These are phyloP conservation scores for Ceratocystis lukuohia DNA, from an alignment of 2,329 filamentous ascomycete genomes.

Conservation along the genomic window DNA sequence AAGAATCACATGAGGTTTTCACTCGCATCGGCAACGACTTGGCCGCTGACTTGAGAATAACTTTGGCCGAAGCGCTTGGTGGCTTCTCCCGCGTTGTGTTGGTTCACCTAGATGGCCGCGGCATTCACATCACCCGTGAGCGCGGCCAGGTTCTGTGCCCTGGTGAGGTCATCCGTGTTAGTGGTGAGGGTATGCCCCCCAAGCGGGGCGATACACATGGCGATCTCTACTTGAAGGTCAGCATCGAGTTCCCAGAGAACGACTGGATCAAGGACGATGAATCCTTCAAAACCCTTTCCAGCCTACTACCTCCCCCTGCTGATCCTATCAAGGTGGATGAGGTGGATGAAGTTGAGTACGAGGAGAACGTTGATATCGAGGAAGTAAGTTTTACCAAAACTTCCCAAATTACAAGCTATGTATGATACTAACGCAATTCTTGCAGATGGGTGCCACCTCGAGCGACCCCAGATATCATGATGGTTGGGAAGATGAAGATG, in stretches of 20 bases:
- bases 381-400: slow-evolving; percentile 37
- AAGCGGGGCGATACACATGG: slow-evolving; percentile 76
- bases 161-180: slow-evolving; percentile 70
- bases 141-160: slow-evolving; percentile 73
- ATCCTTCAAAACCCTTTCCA: slow-evolving; percentile 54
- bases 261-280: slow-evolving; percentile 67
- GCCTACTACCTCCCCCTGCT: slow-evolving; percentile 56
- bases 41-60: slow-evolving; percentile 66
- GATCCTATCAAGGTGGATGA: slow-evolving; percentile 55
- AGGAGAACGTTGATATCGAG: slow-evolving; percentile 71
- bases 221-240: slow-evolving; percentile 74
- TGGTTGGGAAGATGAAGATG: slow-evolving; percentile 60
- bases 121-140: slow-evolving; percentile 67
- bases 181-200: slow-evolving; percentile 85
- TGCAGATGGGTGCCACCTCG: slow-evolving; percentile 56
- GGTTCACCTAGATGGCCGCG: slow-evolving; percentile 84
- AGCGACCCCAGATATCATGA: slow-evolving; percentile 52
- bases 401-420: background rate
- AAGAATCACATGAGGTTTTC: slow-evolving; percentile 71
- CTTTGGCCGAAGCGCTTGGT: slow-evolving; percentile 67
- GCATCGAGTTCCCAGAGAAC: slow-evolving; percentile 78
- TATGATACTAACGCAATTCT: background rate
- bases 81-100: slow-evolving; percentile 86
- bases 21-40: slow-evolving; percentile 73
- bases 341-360: slow-evolving; percentile 77